Percentiles rank a stretch among this genome's conserved stretches.
These are phyloP conservation scores for Colletotrichum falcatum DNA, from an alignment of 2,329 filamentous ascomycete genomes.

Conservation along the genomic window DNA sequence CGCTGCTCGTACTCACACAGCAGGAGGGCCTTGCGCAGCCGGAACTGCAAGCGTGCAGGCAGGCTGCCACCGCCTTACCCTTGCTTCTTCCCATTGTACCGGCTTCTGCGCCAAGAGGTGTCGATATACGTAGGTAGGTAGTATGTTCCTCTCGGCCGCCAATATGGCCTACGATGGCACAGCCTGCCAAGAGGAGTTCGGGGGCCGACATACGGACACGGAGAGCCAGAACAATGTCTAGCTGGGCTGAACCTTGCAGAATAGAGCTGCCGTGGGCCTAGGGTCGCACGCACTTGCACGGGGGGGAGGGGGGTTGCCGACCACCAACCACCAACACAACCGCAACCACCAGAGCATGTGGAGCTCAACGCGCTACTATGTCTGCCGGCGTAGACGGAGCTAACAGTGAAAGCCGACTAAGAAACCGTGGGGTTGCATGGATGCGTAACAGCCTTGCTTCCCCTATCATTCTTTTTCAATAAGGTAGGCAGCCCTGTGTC, in stretches of 20 bases:
- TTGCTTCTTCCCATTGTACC: conserved; percentile 24
- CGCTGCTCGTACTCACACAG: conserved; percentile 11
- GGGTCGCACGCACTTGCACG: conserved; percentile 29
- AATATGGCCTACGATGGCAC: conserved; percentile 26
- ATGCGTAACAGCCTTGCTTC: conserved; percentile 15
- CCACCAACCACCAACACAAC: conserved; percentile 27
- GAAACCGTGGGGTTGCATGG: conserved; percentile 20
- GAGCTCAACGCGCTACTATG: conserved; percentile 15
- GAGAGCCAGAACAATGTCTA: conserved; percentile 18
- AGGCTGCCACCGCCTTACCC: conserved; percentile 7
- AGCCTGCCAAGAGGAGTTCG: conserved; percentile 19
- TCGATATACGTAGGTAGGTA: conserved; percentile 7
- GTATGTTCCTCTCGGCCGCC: conserved; percentile 23
- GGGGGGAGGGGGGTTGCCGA: no score
- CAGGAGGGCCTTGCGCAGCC: conserved; percentile 17
- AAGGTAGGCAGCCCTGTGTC: conserved; percentile 5
- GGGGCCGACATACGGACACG: conserved; percentile 29
- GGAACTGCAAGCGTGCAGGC: conserved; percentile 24
- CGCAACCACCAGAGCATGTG: conserved; percentile 22
- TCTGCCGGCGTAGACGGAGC: conserved; percentile 7
- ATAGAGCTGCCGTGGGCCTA: conserved; percentile 18
- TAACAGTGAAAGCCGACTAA: conserved; percentile 23
- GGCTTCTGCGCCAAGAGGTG: conserved; percentile 18
- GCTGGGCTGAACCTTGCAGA: conserved; percentile 24
- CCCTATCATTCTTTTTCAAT: conserved; percentile 25